Evolutionary conservation across 1,284 basidiomycete genomes (phyloP).

Genomic region (Anthracocystis walkeri): DNA sequence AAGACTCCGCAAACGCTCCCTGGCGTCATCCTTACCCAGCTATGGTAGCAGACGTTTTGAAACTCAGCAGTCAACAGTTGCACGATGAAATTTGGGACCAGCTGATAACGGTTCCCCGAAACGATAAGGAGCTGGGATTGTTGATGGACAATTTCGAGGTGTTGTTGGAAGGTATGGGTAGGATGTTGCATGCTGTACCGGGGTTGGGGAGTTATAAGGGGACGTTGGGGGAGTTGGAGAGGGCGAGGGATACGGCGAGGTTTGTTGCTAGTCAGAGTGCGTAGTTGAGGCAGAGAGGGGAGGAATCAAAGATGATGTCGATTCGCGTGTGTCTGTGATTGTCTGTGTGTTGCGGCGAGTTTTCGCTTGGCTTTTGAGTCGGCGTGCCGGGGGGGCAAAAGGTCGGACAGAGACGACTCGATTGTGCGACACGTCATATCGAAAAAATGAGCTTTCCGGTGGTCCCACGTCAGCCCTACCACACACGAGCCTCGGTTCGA

Average conservation of each 20-base stretch:
- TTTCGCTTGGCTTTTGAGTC: too few relatives aligned
- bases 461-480: too few relatives aligned
- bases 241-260: constrained; percentile 39
- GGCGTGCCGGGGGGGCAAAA: too few relatives aligned
- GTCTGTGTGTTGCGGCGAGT: too few relatives aligned
- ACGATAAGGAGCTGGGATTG: constrained; percentile 28
- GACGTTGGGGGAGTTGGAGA: constrained; percentile 30
- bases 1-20: constrained; percentile 42
- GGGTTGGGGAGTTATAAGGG: constrained; percentile 36
- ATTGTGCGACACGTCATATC: too few relatives aligned
- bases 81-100: constrained; percentile 54
- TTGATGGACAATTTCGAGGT: constrained; percentile 39
- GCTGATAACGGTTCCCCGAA: constrained; percentile 32
- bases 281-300: neutral
- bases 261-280: constrained; percentile 43
- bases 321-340: too few relatives aligned
- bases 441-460: too few relatives aligned
- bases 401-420: too few relatives aligned
- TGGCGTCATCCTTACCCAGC: constrained; percentile 52
- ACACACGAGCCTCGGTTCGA: too few relatives aligned
- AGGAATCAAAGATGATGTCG: too few relatives aligned
- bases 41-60: constrained; percentile 43
- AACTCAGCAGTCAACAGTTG: constrained; percentile 30
- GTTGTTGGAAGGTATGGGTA: constrained; percentile 34
- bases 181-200: constrained; percentile 44